These are phyloP conservation scores for Capsella rubella DNA, from an alignment of 441 rosid species.

Conservation along the genomic window DNA sequence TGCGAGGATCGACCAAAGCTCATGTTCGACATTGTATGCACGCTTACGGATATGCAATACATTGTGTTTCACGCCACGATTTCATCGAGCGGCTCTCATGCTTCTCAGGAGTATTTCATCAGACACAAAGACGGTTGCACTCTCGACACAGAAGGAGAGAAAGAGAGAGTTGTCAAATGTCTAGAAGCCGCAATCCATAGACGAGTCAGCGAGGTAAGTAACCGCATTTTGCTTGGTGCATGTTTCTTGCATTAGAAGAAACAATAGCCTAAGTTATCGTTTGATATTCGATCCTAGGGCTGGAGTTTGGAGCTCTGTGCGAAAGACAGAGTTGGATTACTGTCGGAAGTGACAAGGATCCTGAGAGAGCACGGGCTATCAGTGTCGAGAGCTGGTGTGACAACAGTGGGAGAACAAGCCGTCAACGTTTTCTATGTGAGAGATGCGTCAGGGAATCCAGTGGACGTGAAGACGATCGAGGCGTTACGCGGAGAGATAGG, in stretches of 20 bases:
- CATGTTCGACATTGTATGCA: conserved; percentile 88
- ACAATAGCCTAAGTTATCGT: conserved; percentile 1
- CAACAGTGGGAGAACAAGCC: conserved; percentile 80
- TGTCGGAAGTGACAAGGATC: conserved; percentile 84
- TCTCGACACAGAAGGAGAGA: conserved; percentile 80
- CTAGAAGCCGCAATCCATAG: conserved; percentile 90
- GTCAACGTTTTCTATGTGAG: conserved; percentile 78
- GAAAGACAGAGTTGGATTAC: conserved; percentile 85
- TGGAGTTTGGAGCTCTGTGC: conserved; percentile 85
- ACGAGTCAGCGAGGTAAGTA: conserved; percentile 85
- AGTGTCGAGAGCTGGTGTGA: conserved; percentile 80
- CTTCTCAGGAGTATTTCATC: conserved; percentile 87
- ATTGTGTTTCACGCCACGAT: conserved; percentile 88
- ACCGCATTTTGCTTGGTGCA: not conserved
- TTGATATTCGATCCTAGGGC: conserved; percentile 55
- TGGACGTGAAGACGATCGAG: conserved; percentile 75
- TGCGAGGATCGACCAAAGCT: conserved; percentile 90
- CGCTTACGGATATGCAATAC: conserved; percentile 95
- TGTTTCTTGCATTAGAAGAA: conserved; percentile 38
- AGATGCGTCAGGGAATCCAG: conserved; percentile 83
- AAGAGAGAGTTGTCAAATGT: conserved; percentile 82
- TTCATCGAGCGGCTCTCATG: conserved; percentile 72
- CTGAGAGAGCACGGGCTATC: conserved; percentile 82
- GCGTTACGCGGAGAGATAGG: conserved; percentile 79
- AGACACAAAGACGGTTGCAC: conserved; percentile 93